Conservation (phyloP, 2,329 filamentous ascomycete species). For the Ceratocystis cacaofunesta region DNA sequence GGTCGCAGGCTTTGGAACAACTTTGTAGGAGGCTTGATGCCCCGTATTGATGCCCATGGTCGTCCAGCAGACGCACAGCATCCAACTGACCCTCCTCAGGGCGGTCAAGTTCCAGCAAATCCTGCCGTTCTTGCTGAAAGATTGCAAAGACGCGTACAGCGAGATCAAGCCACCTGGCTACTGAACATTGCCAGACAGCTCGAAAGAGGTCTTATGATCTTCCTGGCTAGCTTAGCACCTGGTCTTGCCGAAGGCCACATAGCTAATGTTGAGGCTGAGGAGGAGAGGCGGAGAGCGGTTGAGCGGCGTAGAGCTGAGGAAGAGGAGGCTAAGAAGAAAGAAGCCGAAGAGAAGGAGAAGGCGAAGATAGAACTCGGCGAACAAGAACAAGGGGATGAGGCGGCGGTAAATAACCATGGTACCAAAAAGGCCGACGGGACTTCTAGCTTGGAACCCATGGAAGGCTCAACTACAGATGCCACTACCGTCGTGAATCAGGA, state of each 20-base stretch:
- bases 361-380: not conserved
- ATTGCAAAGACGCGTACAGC: slow-evolving; percentile 34
- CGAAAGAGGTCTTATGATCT: slow-evolving; percentile 46
- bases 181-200: slow-evolving; percentile 28
- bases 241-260: slow-evolving; percentile 53
- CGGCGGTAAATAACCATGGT: not conserved
- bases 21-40: slow-evolving; percentile 41
- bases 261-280: slow-evolving; percentile 39
- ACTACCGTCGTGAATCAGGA: slow-evolving; percentile 3
- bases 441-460: not conserved
- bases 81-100: slow-evolving; percentile 16
- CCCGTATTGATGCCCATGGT: slow-evolving; percentile 27
- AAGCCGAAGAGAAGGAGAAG: slow-evolving; percentile 8
- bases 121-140: slow-evolving; percentile 40
- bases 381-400: not conserved
- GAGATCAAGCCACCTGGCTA: slow-evolving; percentile 35
- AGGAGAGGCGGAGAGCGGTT: slow-evolving; percentile 30
- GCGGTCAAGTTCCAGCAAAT: slow-evolving; percentile 1
- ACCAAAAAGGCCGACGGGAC: not conserved
- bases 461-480: not conserved
- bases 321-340: slow-evolving; percentile 21
- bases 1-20: slow-evolving; percentile 44
- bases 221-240: slow-evolving; percentile 50
- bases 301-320: slow-evolving; percentile 22
- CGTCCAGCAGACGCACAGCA: slow-evolving; percentile 22